Evolutionary conservation across 2,329 filamentous ascomycete species (phyloP), one percentile per base, ranked within the genome.

Genomic region (Tolypocladium tropicale): DNA sequence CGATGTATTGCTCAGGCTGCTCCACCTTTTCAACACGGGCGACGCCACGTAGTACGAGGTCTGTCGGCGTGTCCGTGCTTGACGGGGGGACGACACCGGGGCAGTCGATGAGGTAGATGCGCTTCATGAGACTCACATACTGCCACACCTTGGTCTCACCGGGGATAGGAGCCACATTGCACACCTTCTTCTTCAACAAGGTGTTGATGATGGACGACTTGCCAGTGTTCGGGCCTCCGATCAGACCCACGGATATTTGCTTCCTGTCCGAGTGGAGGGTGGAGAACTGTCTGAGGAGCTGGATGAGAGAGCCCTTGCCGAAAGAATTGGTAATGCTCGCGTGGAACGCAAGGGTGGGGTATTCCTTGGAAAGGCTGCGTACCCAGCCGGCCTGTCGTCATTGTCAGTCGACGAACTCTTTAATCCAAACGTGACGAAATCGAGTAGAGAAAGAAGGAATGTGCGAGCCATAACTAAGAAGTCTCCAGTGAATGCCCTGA

Each of bases 401-500:
- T 46, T 21, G 53, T 64, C 53, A 63, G 59, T 48, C 18, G 23
- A 32, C 21, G n/a, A 12, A 16, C 21, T 18, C 37, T 9, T 28
- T 36, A 12, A 23, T 12, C 39, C 28, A 33, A 18, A 48, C 21
- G 37, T 4, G 21, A 52, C 14, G 48, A 41, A 25, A 56, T 62
- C 67, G 64, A 59, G 66, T 59, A 60, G 63, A 30, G 7, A 53
- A 51, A 52, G 52, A 55, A 50, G 61, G 67, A 65, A 74, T 79
- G 77, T 99, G 82, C 93, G 92, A 88, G 87, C 89, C 89, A 88
- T 90, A 88, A 97, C 94, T 99, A 99, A 95, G 94, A 97, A 89
- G 79, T 82, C 82, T 83, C 83, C 88, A 85, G 92, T 76, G 75
- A 76, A 80, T 80, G 74, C 64, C 69, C 71, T 56, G 55, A 43